Conservation (phyloP, 352 stramenopile genomes). For the Thraustochytrium sp. region DNA sequence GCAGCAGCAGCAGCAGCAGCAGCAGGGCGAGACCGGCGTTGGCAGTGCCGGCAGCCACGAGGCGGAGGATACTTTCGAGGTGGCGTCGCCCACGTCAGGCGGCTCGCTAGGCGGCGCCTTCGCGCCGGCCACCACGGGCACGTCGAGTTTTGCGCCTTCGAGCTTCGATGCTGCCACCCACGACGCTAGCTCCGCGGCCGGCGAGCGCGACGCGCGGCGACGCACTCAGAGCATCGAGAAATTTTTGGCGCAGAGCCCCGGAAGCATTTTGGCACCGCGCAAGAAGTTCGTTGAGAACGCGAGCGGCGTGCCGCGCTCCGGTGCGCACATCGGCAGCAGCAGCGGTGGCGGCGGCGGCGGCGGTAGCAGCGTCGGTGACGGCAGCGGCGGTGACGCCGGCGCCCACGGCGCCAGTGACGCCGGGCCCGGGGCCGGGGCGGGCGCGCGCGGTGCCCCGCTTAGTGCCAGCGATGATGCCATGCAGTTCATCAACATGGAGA, state of each 20-base stretch:
- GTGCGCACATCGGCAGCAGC: not conserved
- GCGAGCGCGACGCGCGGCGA: not conserved
- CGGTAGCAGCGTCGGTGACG: not conserved
- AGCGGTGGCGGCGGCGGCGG: not conserved
- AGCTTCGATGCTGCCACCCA: too few relatives aligned
- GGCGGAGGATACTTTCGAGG: not conserved
- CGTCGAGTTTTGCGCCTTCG: too few relatives aligned
- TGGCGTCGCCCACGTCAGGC: not conserved
- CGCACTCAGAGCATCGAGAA: constrained; percentile 43
- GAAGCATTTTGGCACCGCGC: constrained; percentile 18
- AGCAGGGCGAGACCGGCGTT: not conserved
- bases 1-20: not conserved
- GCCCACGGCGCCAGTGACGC: too few relatives aligned
- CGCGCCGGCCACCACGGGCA: too few relatives aligned
- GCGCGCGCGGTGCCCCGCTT: not conserved
- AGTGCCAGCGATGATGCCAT: not conserved
- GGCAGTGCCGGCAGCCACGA: too few relatives aligned
- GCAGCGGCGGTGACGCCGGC: too few relatives aligned
- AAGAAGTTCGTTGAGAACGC: constrained; percentile 1
- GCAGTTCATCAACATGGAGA: constrained; percentile 29
- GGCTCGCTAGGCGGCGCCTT: not conserved
- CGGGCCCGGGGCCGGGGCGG: too few relatives aligned
- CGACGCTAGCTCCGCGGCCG: too few relatives aligned
- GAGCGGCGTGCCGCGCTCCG: not conserved
- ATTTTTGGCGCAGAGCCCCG: constrained; percentile 20